Evolutionary conservation across 306 rosid species (phyloP).

Genomic region (Trifolium dubium): DNA sequence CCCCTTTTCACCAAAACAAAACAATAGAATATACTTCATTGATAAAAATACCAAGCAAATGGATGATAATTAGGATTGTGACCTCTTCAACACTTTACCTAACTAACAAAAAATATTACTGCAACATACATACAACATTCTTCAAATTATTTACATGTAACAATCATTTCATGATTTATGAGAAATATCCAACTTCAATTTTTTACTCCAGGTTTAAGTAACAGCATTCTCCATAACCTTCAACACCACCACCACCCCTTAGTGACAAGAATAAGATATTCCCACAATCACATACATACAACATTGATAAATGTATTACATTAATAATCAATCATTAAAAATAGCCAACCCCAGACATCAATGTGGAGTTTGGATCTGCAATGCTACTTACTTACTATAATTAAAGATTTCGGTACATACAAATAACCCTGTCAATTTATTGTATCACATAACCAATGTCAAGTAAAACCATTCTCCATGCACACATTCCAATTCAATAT

Average conservation of each 20-base stretch:
- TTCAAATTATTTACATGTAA: constrained; percentile 6
- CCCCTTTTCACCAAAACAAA: background rate
- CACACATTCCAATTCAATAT: background rate
- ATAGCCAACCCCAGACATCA: constrained; percentile 5
- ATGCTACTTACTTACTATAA: background rate
- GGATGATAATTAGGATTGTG: constrained; percentile 13
- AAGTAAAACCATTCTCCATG: constrained; percentile 5
- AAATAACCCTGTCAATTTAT: constrained; percentile 4
- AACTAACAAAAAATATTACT: constrained; percentile 5
- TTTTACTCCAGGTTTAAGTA: background rate
- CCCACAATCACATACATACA: background rate
- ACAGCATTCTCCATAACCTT: constrained; percentile 1
- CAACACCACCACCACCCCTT: too few relatives aligned
- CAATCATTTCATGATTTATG: background rate
- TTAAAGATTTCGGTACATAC: background rate
- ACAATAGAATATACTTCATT: background rate
- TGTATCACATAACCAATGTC: background rate
- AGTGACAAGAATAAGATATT: background rate
- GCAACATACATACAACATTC: background rate
- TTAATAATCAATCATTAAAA: constrained; percentile 10
- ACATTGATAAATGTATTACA: constrained; percentile 22
- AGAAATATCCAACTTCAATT: background rate
- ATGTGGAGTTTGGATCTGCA: background rate
- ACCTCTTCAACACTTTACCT: background rate
- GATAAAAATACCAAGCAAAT: background rate